Conservation (phyloP, 2,329 filamentous ascomycete genomes). For the Hymenoscyphus occultus region DNA sequence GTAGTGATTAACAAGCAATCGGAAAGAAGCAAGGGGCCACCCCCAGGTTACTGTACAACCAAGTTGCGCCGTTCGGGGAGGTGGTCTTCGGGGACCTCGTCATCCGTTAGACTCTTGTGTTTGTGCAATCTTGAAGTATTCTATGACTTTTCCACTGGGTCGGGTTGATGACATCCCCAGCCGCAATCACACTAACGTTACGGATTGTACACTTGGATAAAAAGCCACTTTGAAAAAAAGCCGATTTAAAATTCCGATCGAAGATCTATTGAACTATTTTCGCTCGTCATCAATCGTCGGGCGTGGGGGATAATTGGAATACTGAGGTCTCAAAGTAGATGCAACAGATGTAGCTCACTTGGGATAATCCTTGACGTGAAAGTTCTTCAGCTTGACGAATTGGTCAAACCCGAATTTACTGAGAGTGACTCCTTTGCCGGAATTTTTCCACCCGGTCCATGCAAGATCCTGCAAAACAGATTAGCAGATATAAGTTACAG, state of each 20-base stretch:
- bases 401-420: slow-evolving; percentile 91
- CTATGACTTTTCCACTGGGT: slow-evolving; percentile 13
- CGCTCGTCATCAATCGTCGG: slow-evolving; percentile 7
- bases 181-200: slow-evolving; percentile 13
- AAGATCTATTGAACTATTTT: slow-evolving; percentile 15
- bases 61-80: slow-evolving; percentile 7
- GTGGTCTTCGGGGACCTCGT: slow-evolving; percentile 11
- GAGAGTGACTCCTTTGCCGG: slow-evolving; percentile 85
- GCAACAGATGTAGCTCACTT: slow-evolving; percentile 38
- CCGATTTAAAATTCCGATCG: slow-evolving; percentile 2
- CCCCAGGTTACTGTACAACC: slow-evolving; percentile 7
- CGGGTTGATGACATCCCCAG: slow-evolving; percentile 13
- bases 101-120: slow-evolving; percentile 7
- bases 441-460: slow-evolving; percentile 99
- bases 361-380: slow-evolving; percentile 81
- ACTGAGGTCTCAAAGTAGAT: not conserved
- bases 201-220: slow-evolving; percentile 12
- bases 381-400: slow-evolving; percentile 95
- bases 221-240: slow-evolving; percentile 9
- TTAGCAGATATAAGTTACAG: slow-evolving; percentile 13
- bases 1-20: slow-evolving; percentile 12
- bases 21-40: slow-evolving; percentile 1
- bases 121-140: slow-evolving; percentile 12
- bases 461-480: slow-evolving; percentile 66
- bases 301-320: not conserved